phyloP scores from a whole-genome alignment of 495 filamentous ascomycete genomes.

The Aspergillus homomorphus region DNA sequence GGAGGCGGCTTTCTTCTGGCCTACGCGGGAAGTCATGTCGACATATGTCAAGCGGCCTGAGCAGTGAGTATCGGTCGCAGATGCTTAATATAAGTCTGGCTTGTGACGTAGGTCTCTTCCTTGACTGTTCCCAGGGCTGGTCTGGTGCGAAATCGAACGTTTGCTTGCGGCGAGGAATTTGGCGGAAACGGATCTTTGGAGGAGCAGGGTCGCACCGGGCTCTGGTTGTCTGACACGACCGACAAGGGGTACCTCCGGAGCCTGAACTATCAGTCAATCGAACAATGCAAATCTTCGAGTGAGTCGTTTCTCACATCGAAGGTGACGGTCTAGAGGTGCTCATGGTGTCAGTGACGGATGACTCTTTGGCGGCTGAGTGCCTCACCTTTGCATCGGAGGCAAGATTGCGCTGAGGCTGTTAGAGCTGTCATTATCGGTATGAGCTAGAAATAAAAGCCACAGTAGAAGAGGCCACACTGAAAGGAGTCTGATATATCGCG shows the following conservation, averaged over 20 bases:
- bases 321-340: neutral
- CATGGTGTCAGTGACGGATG: too few species aligned
- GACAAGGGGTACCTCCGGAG: neutral
- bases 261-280: neutral
- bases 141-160: neutral
- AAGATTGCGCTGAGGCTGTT: neutral
- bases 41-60: conserved; percentile 3
- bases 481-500: neutral
- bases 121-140: conserved; percentile 1
- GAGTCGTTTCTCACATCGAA: neutral
- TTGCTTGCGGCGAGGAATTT: neutral
- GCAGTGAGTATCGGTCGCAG: neutral
- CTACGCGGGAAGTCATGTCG: neutral
- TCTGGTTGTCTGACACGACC: neutral
- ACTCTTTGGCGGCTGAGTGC: too few species aligned
- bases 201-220: neutral
- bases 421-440: neutral
- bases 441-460: too few species aligned
- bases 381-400: neutral
- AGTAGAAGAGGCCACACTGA: too few species aligned
- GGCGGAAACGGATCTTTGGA: neutral
- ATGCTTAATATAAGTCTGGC: too few species aligned
- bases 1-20: too few species aligned
- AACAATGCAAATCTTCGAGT: neutral
- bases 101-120: neutral